A percentile compares a stretch with the other conserved stretches of the same genome.
phyloP scores from a whole-genome alignment of 2,329 filamentous ascomycete genomes.

The Fusarium haematococcum region DNA sequence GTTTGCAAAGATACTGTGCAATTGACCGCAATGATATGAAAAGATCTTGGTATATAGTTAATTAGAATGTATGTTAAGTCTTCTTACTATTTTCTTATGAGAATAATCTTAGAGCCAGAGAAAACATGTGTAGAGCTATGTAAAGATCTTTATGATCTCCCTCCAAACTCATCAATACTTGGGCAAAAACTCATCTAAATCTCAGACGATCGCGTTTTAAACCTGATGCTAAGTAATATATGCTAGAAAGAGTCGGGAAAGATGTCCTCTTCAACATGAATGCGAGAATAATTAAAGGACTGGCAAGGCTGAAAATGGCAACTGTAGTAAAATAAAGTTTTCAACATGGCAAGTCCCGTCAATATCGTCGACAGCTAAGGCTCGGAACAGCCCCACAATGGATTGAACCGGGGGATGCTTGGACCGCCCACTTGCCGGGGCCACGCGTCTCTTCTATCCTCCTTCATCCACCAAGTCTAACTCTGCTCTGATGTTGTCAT shows the following conservation, averaged over 20 bases:
- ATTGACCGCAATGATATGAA: no score
- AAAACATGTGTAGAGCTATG: no score
- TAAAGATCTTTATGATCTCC: rapidly evolving
- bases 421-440: not conserved
- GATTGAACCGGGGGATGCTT: not conserved
- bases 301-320: not conserved
- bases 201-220: not conserved
- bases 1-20: no score
- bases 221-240: not conserved
- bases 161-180: not conserved
- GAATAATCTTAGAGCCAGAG: not conserved
- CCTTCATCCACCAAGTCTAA: not conserved
- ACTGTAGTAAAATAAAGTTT: not conserved
- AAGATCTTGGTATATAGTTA: no score
- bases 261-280: not conserved
- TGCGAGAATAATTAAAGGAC: not conserved
- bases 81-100: not conserved
- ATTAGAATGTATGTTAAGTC: no score
- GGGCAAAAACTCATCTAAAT: not conserved
- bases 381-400: not conserved
- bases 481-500: not conserved
- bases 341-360: not conserved
- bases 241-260: not conserved
- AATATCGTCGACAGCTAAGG: not conserved
- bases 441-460: not conserved